These are phyloP conservation scores for Fusarium coicis DNA, from an alignment of 2,329 filamentous ascomycete species.

Conservation along the genomic window DNA sequence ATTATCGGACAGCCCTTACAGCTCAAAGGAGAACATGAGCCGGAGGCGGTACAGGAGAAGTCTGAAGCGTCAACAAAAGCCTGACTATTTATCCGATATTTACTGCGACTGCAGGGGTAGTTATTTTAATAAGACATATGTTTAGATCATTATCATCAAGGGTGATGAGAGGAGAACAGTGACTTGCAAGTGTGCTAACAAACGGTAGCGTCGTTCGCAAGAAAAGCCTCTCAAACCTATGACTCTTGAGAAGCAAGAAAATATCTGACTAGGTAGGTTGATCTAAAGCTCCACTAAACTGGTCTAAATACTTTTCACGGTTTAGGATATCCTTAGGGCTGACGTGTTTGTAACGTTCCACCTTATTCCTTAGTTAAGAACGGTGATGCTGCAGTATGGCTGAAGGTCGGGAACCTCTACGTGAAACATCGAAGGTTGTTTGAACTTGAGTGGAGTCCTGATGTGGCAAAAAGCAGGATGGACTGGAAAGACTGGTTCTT, in stretches of 20 bases:
- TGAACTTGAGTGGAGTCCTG: background rate
- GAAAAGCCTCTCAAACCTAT: fast-evolving
- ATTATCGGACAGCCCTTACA: background rate
- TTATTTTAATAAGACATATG: fast-evolving
- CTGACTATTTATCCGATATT: too few relatives aligned
- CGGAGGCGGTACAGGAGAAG: background rate
- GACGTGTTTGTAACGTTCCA: background rate
- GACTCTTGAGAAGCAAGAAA: background rate
- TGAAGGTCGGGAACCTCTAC: background rate
- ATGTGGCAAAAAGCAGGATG: background rate
- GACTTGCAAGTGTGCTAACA: background rate
- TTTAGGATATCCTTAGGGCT: background rate
- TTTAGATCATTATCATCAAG: fast-evolving
- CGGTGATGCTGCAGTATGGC: background rate
- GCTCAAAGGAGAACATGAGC: background rate
- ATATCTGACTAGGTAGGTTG: background rate
- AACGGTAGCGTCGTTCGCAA: background rate
- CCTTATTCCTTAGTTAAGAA: background rate
- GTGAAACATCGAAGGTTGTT: background rate
- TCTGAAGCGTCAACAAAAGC: background rate
- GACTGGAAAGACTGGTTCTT: background rate
- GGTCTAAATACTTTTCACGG: fast-evolving
- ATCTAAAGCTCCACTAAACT: background rate
- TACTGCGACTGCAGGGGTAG: background rate
- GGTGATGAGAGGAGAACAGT: fast-evolving